A percentile compares a stretch with the other conserved stretches of the same genome.
Conservation (phyloP, 352 stramenopile species). For the Pythium periplocum region DNA sequence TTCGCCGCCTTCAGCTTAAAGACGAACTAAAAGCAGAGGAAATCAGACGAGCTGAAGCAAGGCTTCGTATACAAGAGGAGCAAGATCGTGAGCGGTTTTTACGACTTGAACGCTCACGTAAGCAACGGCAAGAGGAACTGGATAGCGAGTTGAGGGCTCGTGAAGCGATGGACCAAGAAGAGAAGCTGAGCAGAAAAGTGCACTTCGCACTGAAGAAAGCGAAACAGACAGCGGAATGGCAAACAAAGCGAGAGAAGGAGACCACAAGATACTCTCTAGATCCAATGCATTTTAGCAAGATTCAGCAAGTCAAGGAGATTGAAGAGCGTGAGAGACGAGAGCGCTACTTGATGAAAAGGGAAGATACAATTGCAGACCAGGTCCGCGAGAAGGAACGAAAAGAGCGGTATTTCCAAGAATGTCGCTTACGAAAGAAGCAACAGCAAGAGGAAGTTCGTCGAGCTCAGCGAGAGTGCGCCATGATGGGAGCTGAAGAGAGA, state of each 20-base stretch:
- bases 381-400: conserved; percentile 35
- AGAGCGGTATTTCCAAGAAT: conserved; percentile 32
- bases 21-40: conserved; percentile 14
- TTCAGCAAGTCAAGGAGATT: conserved; percentile 28
- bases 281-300: conserved; percentile 44
- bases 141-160: conserved; percentile 27
- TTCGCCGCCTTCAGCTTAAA: conserved; percentile 15
- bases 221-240: conserved; percentile 30
- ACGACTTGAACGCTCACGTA: conserved; percentile 21
- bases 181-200: conserved; percentile 29
- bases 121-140: conserved; percentile 32
- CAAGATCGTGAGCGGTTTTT: conserved; percentile 18
- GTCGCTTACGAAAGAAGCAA: conserved; percentile 26
- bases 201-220: conserved; percentile 39
- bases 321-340: conserved; percentile 53
- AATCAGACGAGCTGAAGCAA: conserved; percentile 7
- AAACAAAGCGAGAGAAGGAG: conserved; percentile 42
- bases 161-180: conserved; percentile 29
- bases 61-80: conserved; percentile 1
- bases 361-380: conserved; percentile 24
- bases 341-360: conserved; percentile 32
- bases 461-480: conserved; percentile 24
- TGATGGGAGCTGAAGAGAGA: conserved; percentile 48
- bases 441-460: conserved; percentile 21
- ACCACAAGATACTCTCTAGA: conserved; percentile 40